Percentiles rank a stretch among this genome's conserved stretches.
phyloP scores from a whole-genome alignment of 768 basidiomycete genomes.

The Tubosaeta sp. region DNA sequence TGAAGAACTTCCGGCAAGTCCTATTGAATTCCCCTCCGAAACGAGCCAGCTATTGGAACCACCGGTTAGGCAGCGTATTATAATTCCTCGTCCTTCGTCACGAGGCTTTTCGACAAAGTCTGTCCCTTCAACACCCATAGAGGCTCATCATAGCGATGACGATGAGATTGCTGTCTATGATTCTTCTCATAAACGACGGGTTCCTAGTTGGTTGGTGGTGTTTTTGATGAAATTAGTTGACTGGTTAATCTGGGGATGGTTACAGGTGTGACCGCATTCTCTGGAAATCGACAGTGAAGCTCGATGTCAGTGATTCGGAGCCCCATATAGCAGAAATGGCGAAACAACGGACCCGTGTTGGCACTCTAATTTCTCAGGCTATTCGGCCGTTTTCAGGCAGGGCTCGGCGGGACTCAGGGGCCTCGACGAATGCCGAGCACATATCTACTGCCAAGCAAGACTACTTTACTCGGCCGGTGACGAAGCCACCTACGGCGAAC shows the following conservation, averaged over 20 bases:
- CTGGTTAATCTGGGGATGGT: constrained; percentile 3
- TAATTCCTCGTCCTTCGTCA: constrained; percentile 25
- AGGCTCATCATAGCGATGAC: constrained; percentile 33
- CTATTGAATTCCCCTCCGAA: constrained; percentile 13
- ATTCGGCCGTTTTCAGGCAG: constrained; percentile 45
- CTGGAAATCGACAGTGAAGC: constrained; percentile 69
- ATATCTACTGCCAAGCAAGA: constrained; percentile 17
- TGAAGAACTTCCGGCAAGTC: constrained; percentile 23
- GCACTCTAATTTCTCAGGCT: constrained; percentile 51
- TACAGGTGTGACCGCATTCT: constrained; percentile 80
- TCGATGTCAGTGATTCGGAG: constrained; percentile 40
- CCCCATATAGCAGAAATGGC: constrained; percentile 30
- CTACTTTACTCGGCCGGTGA: constrained; percentile 15
- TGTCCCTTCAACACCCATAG: constrained; percentile 29
- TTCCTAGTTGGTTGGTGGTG: constrained; percentile 73
- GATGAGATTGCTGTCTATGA: constrained; percentile 71
- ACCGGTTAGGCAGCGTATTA: constrained; percentile 16
- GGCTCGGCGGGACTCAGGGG: constrained; percentile 34
- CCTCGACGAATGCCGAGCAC: constrained; percentile 28
- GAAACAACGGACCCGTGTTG: constrained; percentile 44
- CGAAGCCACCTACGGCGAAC: constrained; percentile 10
- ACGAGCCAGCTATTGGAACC: constrained; percentile 14
- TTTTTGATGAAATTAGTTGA: neutral
- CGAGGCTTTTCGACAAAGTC: constrained; percentile 29
- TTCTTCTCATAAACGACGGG: constrained; percentile 74